Evolutionary conservation across 208 protist species (phyloP), one percentile per base, ranked within the genome.

Genomic region (Blastocrithidia nonstop): DNA sequence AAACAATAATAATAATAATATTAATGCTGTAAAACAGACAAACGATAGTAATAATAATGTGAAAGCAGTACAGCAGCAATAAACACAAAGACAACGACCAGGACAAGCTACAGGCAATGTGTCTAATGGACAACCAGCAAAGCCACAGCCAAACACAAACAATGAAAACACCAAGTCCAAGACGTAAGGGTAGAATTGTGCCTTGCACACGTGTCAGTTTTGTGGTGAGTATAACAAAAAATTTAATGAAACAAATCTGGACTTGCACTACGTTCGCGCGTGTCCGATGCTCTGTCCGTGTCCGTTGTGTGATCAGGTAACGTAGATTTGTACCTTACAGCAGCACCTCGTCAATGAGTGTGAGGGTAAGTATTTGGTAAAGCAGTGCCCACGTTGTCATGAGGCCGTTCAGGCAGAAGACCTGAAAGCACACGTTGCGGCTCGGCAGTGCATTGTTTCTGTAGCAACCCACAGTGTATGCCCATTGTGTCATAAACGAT

Each of bases 241-340:
- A 26, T 92, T 90, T 50, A 72, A 57, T 9, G 79, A 84, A 32
- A 59, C 73, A 21, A 69, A 61, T 15, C 41, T 95, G 16, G 81
- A 93, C 44, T 55, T 83, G 38, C 87, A 95, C 65, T 92, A 86
- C 40, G 63, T 89, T 27, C 68, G 74, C 8, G 58, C 57, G 0
- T 95, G 87, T 46, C 87, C 87, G 31, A 93, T 95, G 87, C 71
- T 95, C 13, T 90, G 79, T 50, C 83, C 75, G 8, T 95, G 87
- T 47, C 83, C 79, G 21, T 57, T 93, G 41, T 95, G 87, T 37
- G 75, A 88, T 37, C 84, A 95, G 67, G 79, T 95, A 24, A 92
- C 81, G 20, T 81, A 95, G 55, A 90, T 95, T 41, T 65, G 71
- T 44, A 79, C 69, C 17, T 58, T 95, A 41, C 79, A 91, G 58